These are phyloP conservation scores for Cairneyella variabilis DNA, from an alignment of 495 filamentous ascomycete genomes.

Conservation along the genomic window DNA sequence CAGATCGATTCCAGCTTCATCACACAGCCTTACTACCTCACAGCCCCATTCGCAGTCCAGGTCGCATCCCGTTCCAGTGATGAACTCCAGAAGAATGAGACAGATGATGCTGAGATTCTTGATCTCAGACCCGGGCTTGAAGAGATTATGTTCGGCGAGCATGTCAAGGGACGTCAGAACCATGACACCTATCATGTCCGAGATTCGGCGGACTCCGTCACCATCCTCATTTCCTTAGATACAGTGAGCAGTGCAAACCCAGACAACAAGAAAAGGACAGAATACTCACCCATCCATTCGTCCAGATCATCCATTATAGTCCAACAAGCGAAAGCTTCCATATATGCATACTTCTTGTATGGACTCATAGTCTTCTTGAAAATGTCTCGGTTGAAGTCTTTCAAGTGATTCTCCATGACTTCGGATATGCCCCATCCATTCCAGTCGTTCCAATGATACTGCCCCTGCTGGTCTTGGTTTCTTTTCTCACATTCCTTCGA, in stretches of 20 bases:
- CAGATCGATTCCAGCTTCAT: constrained; percentile 7
- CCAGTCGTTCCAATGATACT: too few relatives aligned
- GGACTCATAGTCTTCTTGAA: constrained; percentile 31
- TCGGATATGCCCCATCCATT: neutral
- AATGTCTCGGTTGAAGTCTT: constrained; percentile 33
- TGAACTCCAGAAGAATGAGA: constrained; percentile 24
- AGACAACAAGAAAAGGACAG: neutral
- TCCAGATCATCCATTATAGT: constrained; percentile 11
- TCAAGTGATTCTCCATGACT: constrained; percentile 9
- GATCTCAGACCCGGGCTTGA: constrained; percentile 31
- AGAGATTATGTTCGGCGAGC: constrained; percentile 26
- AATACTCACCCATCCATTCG: constrained; percentile 19
- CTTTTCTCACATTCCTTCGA: constrained; percentile 26
- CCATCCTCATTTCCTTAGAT: constrained; percentile 24
- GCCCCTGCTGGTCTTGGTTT: too few relatives aligned
- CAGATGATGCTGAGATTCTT: constrained; percentile 33
- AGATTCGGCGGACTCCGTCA: constrained; percentile 15
- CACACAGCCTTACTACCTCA: neutral
- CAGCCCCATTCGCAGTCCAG: constrained; percentile 4
- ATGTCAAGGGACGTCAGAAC: constrained; percentile 30
- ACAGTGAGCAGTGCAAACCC: constrained; percentile 7
- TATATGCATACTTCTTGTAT: constrained; percentile 31
- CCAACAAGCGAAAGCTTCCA: constrained; percentile 28
- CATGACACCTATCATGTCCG: constrained; percentile 26
- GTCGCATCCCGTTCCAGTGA: neutral